Conservation (phyloP, 352 stramenopile genomes). For the Pythium rishiriense region DNA sequence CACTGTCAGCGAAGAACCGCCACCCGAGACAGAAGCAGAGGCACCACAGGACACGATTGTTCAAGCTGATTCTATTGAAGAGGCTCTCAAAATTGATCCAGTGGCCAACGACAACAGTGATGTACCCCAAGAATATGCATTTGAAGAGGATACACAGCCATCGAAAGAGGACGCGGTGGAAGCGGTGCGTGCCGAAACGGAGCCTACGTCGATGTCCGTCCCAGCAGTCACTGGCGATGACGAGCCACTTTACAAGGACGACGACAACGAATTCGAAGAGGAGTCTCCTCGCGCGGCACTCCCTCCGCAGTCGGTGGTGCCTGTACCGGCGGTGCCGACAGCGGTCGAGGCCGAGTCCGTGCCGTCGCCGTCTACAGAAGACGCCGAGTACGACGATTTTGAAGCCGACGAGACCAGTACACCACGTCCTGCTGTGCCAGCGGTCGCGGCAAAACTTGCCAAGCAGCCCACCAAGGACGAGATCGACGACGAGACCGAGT, state of each 20-base stretch:
- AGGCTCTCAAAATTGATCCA: not conserved
- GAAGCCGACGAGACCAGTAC: conserved; percentile 6
- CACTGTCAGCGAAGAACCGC: not conserved
- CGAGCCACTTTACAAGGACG: conserved; percentile 18
- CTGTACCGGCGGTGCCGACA: not conserved
- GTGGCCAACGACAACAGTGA: not conserved
- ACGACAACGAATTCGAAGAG: conserved; percentile 23
- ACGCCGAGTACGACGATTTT: conserved; percentile 24
- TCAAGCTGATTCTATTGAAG: not conserved
- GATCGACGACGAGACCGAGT: conserved; percentile 1
- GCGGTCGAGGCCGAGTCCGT: not conserved
- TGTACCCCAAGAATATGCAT: not conserved
- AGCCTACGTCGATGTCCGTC: not conserved
- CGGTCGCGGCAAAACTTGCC: not conserved
- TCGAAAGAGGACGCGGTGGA: not conserved
- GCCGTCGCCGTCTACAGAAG: conserved; percentile 2
- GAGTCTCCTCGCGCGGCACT: not conserved
- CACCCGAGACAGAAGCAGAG: not conserved
- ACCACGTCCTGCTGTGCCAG: not conserved
- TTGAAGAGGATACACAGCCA: not conserved
- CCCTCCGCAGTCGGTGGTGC: not conserved
- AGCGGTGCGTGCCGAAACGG: not conserved
- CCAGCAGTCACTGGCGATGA: conserved; percentile 3
- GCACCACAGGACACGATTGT: not conserved
- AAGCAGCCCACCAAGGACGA: conserved; percentile 16